Percentiles rank a stretch among this genome's conserved stretches.
Evolutionary conservation across 2,329 filamentous ascomycete genomes (phyloP).

Genomic region (Mycogone perniciosa): DNA sequence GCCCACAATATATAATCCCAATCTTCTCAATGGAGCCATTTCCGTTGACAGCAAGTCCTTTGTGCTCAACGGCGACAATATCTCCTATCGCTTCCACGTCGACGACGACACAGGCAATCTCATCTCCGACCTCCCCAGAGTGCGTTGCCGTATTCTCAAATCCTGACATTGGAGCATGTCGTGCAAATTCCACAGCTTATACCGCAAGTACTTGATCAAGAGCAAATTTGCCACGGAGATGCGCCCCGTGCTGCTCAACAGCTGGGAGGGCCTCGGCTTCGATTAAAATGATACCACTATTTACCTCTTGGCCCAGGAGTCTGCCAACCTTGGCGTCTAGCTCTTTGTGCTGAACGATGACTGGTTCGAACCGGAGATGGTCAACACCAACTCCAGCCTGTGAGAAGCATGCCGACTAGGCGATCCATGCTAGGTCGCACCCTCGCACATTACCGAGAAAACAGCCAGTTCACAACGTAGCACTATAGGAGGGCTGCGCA

Average conservation of each 20-base stretch:
- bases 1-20: neutral
- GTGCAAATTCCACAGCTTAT: slow-evolving; percentile 54
- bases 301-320: slow-evolving; percentile 47
- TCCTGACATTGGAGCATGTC: slow-evolving; percentile 55
- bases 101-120: slow-evolving; percentile 50
- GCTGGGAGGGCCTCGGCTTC: slow-evolving; percentile 58
- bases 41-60: slow-evolving; percentile 50
- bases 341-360: slow-evolving; percentile 62
- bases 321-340: slow-evolving; percentile 53
- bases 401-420: slow-evolving; percentile 60
- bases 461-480: slow-evolving; percentile 57
- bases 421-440: slow-evolving; percentile 50
- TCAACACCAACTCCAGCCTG: slow-evolving; percentile 54
- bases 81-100: slow-evolving; percentile 60
- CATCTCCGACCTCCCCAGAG: slow-evolving; percentile 53
- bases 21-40: slow-evolving; percentile 34
- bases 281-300: slow-evolving; percentile 52
- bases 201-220: slow-evolving; percentile 53
- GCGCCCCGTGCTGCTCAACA: slow-evolving; percentile 54
- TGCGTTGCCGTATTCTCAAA: slow-evolving; percentile 56
- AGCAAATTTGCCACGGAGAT: slow-evolving; percentile 47
- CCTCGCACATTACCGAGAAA: slow-evolving; percentile 48
- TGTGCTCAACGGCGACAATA: slow-evolving; percentile 46
- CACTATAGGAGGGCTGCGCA: slow-evolving; percentile 60
- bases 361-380: slow-evolving; percentile 67